Conservation (phyloP, 164 flowering plant species). For the Pachysandra terminalis region DNA sequence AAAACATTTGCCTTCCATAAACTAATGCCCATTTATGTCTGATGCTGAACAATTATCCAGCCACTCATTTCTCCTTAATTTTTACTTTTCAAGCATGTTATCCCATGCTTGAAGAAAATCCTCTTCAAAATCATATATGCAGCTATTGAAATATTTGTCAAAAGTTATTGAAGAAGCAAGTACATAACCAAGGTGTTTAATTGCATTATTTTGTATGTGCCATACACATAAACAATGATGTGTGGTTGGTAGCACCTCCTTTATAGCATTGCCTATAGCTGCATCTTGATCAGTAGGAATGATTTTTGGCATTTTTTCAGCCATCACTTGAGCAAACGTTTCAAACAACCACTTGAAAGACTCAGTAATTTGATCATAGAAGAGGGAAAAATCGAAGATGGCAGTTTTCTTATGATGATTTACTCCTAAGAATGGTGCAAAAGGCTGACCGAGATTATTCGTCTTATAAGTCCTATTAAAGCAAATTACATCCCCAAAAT, state of each 20-base stretch:
- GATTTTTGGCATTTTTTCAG: neutral
- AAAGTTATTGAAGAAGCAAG: neutral
- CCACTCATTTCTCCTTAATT: conserved; percentile 10
- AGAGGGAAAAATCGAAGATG: neutral
- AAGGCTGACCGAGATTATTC: neutral
- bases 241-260: neutral
- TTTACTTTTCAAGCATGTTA: neutral
- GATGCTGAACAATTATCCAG: conserved; percentile 1
- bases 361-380: neutral
- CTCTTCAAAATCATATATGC: neutral
- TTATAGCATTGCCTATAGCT: neutral
- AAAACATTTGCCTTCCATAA: conserved; percentile 7
- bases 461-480: neutral
- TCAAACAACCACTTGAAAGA: neutral
- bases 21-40: conserved; percentile 12
- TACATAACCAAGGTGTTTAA: neutral
- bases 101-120: conserved; percentile 2
- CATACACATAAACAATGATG: neutral
- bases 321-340: neutral
- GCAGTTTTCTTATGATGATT: neutral
- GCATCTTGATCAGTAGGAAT: neutral
- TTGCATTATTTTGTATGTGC: neutral
- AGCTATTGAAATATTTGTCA: neutral
- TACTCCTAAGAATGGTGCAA: neutral
- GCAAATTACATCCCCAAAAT: neutral